Evolutionary conservation across 176 grass and related monocot species (phyloP), one percentile per base, ranked within the genome.

Genomic region (Cymbopogon citratus): DNA sequence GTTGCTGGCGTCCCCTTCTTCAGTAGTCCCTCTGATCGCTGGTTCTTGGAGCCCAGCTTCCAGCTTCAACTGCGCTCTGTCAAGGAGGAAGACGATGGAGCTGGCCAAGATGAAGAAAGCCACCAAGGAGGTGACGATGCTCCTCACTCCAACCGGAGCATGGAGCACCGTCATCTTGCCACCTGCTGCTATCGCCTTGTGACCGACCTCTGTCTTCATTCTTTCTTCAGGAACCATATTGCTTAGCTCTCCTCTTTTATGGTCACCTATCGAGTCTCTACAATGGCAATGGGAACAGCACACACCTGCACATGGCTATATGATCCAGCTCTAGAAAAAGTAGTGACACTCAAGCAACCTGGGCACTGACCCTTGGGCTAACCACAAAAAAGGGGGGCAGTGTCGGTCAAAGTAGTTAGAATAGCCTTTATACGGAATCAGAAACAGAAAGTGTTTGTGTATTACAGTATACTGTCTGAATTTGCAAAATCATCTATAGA

Each of bases 21-120:
- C 21, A 7, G 65, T 38, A n/a, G 21, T 69, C 9, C 67, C 67
- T 70, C 67, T 70, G 8, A 60, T 25, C 12, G 38, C 38, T 26
- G 21, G 67, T 43, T 44, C 67, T 13, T 70, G 67, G 38, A 43
- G 67, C 38, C 38, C 67, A 7, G 38, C n/a, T 5, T 41, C 62
- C 12, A 54, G 40, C 38, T 85, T 80, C 57, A 44, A 48, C 43
- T 77, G 66, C 16, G 81, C 49, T 51, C 68, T 60, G 66, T 92
- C 89, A 4, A 87, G 12, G 3, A 95, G 18, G 67, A 95, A 16
- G 51, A 83, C 78, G 66, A 86, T 41, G 25, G 88, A 73, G 85
- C 84, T 88, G 63, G 61, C 60, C 43, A 90, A 0, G 77, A 95
- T 71, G 87, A 88, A 95, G 90, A 95, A 90, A 61, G 66, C 93